Conservation (phyloP, 768 basidiomycete genomes). For the Asterophora lycoperdoides region DNA sequence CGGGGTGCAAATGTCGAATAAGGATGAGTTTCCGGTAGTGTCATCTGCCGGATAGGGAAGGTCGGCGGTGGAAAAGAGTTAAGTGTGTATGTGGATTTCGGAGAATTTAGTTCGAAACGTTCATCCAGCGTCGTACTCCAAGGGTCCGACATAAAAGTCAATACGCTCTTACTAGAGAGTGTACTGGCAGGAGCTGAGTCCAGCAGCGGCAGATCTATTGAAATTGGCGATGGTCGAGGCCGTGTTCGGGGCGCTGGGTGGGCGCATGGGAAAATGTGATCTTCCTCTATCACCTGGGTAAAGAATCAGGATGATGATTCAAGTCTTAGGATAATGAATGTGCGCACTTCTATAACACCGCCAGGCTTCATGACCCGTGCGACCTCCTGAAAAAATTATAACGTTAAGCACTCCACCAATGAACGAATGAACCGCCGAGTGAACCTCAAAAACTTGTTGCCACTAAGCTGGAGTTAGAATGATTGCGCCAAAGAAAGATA, state of each 20-base stretch:
- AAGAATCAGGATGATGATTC: constrained; percentile 4
- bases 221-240: constrained; percentile 15
- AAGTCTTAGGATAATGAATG: constrained; percentile 1
- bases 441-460: constrained; percentile 58
- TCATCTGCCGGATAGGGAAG: constrained; percentile 6
- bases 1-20: constrained; percentile 1
- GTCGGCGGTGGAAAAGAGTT: constrained; percentile 2
- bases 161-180: constrained; percentile 21
- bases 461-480: constrained; percentile 38
- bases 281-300: constrained; percentile 70
- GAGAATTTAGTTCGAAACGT: constrained; percentile 9
- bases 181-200: constrained; percentile 17
- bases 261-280: constrained; percentile 63
- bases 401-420: constrained; percentile 6
- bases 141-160: constrained; percentile 21
- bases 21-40: not conserved
- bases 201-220: constrained; percentile 19
- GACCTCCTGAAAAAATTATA: constrained; percentile 46
- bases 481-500: not conserved
- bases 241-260: constrained; percentile 8
- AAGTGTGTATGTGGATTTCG: constrained; percentile 5
- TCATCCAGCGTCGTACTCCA: constrained; percentile 15
- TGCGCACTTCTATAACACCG: constrained; percentile 49
- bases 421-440: constrained; percentile 12
- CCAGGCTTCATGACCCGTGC: constrained; percentile 60